A percentile compares a stretch with the other conserved stretches of the same genome.
phyloP scores from a whole-genome alignment of 345 rosid genomes.

The Xanthoceras sorbifolium region DNA sequence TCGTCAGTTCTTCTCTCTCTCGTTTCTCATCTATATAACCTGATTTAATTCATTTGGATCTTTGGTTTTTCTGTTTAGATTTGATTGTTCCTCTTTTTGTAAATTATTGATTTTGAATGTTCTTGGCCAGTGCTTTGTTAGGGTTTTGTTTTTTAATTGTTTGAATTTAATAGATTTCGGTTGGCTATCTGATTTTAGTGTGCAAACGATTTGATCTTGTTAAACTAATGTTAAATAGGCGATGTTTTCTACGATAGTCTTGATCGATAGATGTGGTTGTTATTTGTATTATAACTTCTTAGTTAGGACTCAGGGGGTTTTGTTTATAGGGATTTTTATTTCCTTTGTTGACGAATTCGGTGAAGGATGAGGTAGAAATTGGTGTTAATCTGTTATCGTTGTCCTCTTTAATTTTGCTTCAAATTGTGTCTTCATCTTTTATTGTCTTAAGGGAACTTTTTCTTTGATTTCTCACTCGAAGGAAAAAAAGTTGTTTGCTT shows the following conservation, averaged over 20 bases:
- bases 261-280: neutral
- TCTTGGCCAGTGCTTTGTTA: neutral
- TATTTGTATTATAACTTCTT: too few relatives aligned
- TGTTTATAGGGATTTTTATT: neutral
- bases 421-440: too few relatives aligned
- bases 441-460: neutral
- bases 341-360: neutral
- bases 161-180: neutral
- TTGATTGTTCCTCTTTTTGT: neutral
- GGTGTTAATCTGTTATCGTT: too few relatives aligned
- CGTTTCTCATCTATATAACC: neutral
- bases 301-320: neutral
- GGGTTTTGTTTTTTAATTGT: neutral
- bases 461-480: neutral
- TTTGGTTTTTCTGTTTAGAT: neutral
- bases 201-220: neutral
- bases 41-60: neutral
- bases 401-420: too few relatives aligned
- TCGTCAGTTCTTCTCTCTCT: slow-evolving; percentile 34
- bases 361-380: neutral
- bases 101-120: neutral
- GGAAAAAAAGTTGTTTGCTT: neutral
- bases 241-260: too few relatives aligned
- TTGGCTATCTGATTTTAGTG: neutral
- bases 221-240: too few relatives aligned